Conservation (phyloP, 805 yeast species). For the Wickerhamomyces strasburgensis region DNA sequence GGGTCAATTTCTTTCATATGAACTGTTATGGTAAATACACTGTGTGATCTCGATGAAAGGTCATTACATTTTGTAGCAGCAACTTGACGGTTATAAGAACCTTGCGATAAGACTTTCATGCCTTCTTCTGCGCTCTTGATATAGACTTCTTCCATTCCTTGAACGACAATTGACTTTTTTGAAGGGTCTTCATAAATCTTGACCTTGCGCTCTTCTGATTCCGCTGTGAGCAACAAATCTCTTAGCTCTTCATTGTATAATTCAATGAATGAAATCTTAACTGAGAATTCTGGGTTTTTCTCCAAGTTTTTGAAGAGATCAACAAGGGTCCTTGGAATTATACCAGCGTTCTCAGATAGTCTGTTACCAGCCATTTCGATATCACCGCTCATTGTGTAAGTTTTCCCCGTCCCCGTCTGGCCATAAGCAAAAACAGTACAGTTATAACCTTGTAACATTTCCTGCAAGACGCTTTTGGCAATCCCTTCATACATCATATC, state of each 20-base stretch:
- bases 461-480: conserved; percentile 53
- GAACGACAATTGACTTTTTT: conserved; percentile 43
- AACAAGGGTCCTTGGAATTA: conserved; percentile 56
- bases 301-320: conserved; percentile 48
- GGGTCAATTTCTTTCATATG: conserved; percentile 47
- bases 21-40: conserved; percentile 67
- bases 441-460: conserved; percentile 65
- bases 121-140: conserved; percentile 49
- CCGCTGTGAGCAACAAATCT: conserved; percentile 47
- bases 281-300: conserved; percentile 47
- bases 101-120: conserved; percentile 45
- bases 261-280: conserved; percentile 71
- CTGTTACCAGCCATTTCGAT: conserved; percentile 37
- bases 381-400: conserved; percentile 71
- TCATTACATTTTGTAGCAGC: conserved; percentile 79
- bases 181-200: conserved; percentile 45
- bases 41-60: conserved; percentile 72
- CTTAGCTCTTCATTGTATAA: conserved; percentile 76
- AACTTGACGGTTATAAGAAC: conserved; percentile 61
- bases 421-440: conserved; percentile 84
- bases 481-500: conserved; percentile 57
- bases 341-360: conserved; percentile 48
- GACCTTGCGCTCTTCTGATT: conserved; percentile 41
- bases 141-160: conserved; percentile 53
- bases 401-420: conserved; percentile 85